phyloP scores from a whole-genome alignment of 2,329 filamentous ascomycete genomes.

The Tolypocladium endophyticum region DNA sequence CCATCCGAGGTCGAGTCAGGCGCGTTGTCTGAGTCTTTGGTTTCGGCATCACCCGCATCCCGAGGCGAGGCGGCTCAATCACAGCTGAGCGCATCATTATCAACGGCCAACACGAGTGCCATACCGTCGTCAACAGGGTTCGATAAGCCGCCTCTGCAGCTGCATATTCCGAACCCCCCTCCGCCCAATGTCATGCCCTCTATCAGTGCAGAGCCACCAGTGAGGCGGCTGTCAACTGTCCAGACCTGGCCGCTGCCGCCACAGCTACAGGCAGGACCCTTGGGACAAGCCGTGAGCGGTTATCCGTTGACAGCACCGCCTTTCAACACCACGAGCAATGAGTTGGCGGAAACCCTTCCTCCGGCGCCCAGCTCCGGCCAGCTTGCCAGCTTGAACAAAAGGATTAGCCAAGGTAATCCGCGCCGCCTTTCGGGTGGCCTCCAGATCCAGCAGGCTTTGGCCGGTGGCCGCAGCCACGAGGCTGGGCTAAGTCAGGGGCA shows the following conservation, averaged over 20 bases:
- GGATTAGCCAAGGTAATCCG: slow-evolving; percentile 25
- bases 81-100: not conserved
- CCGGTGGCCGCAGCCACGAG: not conserved
- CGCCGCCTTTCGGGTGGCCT: slow-evolving; percentile 33
- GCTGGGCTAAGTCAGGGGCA: not conserved
- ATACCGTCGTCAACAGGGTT: not conserved
- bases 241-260: slow-evolving; percentile 37
- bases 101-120: too few species aligned
- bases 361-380: slow-evolving; percentile 29
- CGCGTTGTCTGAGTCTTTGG: slow-evolving; percentile 8
- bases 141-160: slow-evolving; percentile 9
- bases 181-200: not conserved
- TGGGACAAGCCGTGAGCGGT: slow-evolving; percentile 12
- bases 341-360: slow-evolving; percentile 24
- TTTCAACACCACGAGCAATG: slow-evolving; percentile 17
- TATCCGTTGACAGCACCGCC: slow-evolving; percentile 32
- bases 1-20: slow-evolving; percentile 1
- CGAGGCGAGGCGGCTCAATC: not conserved
- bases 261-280: slow-evolving; percentile 11
- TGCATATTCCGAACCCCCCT: slow-evolving; percentile 17
- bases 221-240: slow-evolving; percentile 20
- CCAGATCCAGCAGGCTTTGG: slow-evolving; percentile 6
- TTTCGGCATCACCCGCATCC: not conserved
- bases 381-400: slow-evolving; percentile 24
- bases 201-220: slow-evolving; percentile 9